phyloP scores from a whole-genome alignment of 1,284 basidiomycete species.

The Boletellus deceptivus region DNA sequence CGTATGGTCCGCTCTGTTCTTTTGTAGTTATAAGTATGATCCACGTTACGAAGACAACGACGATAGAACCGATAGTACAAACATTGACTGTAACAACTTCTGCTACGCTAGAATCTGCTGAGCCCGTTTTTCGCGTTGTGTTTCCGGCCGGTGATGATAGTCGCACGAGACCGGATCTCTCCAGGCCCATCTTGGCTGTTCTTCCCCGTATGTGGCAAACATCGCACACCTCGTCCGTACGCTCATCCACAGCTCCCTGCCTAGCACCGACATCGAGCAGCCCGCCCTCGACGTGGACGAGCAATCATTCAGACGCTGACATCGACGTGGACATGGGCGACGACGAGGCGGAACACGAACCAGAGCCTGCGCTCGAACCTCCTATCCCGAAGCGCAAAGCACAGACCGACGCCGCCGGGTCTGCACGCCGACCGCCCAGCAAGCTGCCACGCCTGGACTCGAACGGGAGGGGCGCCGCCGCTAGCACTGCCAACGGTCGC shows the following conservation, averaged over 20 bases:
- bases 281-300: slow-evolving; percentile 16
- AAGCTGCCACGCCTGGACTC: slow-evolving; percentile 25
- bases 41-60: too few relatives aligned
- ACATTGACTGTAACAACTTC: too few relatives aligned
- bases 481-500: neutral
- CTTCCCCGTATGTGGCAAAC: slow-evolving; percentile 23
- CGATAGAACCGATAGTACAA: too few relatives aligned
- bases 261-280: slow-evolving; percentile 20
- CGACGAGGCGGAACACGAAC: slow-evolving; percentile 18
- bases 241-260: neutral
- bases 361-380: neutral
- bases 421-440: slow-evolving; percentile 4
- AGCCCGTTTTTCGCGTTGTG: too few relatives aligned
- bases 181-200: slow-evolving; percentile 29
- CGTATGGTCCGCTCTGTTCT: too few relatives aligned
- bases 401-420: slow-evolving; percentile 4
- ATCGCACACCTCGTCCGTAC: neutral
- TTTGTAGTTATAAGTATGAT: too few relatives aligned
- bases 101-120: too few relatives aligned
- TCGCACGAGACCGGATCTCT: slow-evolving; percentile 5
- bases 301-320: slow-evolving; percentile 17
- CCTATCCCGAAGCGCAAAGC: slow-evolving; percentile 31
- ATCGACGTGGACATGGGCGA: slow-evolving; percentile 17
- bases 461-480: neutral
- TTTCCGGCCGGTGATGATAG: too few relatives aligned